Percentiles rank a stretch among this genome's conserved stretches.
Evolutionary conservation across 352 stramenopile species (phyloP).

Genomic region (Globisporangium radiosum): DNA sequence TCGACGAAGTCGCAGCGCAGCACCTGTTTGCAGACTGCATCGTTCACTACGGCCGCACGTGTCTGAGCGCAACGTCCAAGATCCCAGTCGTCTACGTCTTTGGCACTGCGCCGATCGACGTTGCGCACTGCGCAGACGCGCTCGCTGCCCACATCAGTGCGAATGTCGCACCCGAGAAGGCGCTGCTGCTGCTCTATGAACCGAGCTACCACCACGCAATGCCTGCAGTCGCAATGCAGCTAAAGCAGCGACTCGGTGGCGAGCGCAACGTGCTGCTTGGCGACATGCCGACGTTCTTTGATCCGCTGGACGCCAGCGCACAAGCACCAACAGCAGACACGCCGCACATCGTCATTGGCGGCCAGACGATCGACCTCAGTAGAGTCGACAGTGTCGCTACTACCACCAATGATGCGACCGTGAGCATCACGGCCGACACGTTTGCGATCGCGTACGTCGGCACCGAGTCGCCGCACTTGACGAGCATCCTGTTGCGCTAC

Average conservation of each 20-base stretch:
- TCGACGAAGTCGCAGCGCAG: conserved; percentile 93
- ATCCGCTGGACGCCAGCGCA: conserved; percentile 17
- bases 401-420: conserved; percentile 11
- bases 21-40: conserved; percentile 92
- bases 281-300: conserved; percentile 67
- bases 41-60: conserved; percentile 94
- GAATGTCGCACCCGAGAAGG: conserved; percentile 30
- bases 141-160: conserved; percentile 21
- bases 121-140: conserved; percentile 37
- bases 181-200: conserved; percentile 89
- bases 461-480: conserved; percentile 68
- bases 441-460: conserved; percentile 70
- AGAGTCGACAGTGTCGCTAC: not conserved
- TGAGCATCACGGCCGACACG: conserved; percentile 22
- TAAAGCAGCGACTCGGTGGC: conserved; percentile 29
- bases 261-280: conserved; percentile 45
- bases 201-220: conserved; percentile 86
- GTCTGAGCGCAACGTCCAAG: conserved; percentile 76
- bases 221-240: conserved; percentile 28
- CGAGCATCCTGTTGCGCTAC: conserved; percentile 76
- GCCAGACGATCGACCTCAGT: conserved; percentile 43
- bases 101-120: conserved; percentile 68
- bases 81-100: conserved; percentile 91
- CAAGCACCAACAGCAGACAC: not conserved
- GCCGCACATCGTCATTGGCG: conserved; percentile 36